Evolutionary conservation across 2,329 filamentous ascomycete species (phyloP).

Genomic region (Monosporascus sp.): DNA sequence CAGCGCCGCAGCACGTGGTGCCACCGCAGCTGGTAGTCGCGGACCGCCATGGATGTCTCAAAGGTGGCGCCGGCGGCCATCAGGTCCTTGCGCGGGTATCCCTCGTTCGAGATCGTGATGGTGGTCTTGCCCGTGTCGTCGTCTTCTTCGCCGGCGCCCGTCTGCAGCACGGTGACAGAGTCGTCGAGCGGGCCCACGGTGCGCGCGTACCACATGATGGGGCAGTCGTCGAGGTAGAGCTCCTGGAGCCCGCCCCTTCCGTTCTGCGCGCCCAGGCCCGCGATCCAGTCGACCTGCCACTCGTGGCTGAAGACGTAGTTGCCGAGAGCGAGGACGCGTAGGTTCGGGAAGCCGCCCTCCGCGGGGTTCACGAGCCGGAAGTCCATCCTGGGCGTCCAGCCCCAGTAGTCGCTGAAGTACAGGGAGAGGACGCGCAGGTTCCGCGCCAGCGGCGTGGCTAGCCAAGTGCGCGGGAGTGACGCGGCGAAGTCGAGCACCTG

Average conservation of each 20-base stretch:
- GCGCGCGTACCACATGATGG: conserved; percentile 22
- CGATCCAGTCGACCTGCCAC: conserved; percentile 41
- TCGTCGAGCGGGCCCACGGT: neutral
- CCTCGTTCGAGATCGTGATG: conserved; percentile 1
- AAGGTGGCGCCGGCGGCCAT: no score
- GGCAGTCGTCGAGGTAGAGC: conserved; percentile 38
- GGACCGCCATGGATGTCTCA: no score
- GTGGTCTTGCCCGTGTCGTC: no score
- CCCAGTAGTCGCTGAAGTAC: conserved; percentile 30
- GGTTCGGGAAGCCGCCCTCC: conserved; percentile 27
- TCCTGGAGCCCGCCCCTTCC: conserved; percentile 28
- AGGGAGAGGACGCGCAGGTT: conserved; percentile 33
- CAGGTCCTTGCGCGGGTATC: conserved; percentile 1
- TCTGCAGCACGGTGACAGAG: neutral
- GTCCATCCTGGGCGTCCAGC: conserved; percentile 34
- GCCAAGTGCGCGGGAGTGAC: conserved; percentile 15
- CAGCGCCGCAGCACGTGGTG: no score
- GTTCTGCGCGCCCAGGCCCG: conserved; percentile 25
- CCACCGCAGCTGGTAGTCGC: no score
- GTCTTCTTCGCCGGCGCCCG: neutral
- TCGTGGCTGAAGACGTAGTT: conserved; percentile 37
- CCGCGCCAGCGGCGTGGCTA: conserved; percentile 7
- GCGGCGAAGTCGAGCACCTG: conserved; percentile 15
- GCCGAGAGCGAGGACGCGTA: conserved; percentile 34
- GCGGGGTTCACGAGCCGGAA: conserved; percentile 17